Evolutionary conservation across 345 rosid species (phyloP), one percentile per base, ranked within the genome.

Genomic region (Citrus glauca): DNA sequence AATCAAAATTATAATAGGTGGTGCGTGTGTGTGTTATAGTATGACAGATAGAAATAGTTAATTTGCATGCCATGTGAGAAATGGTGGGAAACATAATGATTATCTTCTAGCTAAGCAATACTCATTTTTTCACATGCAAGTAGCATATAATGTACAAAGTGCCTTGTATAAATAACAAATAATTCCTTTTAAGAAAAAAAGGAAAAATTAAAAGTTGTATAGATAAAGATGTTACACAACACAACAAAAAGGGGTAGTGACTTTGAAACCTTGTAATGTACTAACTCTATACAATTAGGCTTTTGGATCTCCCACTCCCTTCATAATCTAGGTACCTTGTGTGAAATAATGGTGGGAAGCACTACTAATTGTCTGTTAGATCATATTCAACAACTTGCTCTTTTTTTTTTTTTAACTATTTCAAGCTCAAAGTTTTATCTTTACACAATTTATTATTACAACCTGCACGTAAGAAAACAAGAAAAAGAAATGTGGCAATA

Each of bases 311-410:
- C 81, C 81, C 79, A 64, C 75, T 63, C 56, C 66, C 65, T 66
- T 76, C 71, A 27, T 71, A 64, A 67, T 72, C 66, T 13, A 57
- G 48, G 73, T 40, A 60, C 69, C 78, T 66, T 71, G 53, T 48
- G 42, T 77, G 63, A 40, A 37, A 70, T 57, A 61, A 28, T 71
- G 37, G 81, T 79, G 69, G 86, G 76, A 77, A 78, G 84, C 83
- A 84, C 79, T 74, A 84, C 1, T 55, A 69, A 6, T 78, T 72
- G 73, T 78, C 77, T 30, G 60, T 33, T 24, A 42, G 79, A 74
- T 45, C 66, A 62, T 69, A 62, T 77, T 65, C 69, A 79, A 73
- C 72, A 72, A 67, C 22, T 65, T 28, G 62, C 71, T 28, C 11
- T 13, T 42, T 33, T 48, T 28, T 57, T 19, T 11, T 24, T 42